A percentile compares a stretch with the other conserved stretches of the same genome.
phyloP scores from a whole-genome alignment of 805 yeast species.

The Suhomyces sp. region DNA sequence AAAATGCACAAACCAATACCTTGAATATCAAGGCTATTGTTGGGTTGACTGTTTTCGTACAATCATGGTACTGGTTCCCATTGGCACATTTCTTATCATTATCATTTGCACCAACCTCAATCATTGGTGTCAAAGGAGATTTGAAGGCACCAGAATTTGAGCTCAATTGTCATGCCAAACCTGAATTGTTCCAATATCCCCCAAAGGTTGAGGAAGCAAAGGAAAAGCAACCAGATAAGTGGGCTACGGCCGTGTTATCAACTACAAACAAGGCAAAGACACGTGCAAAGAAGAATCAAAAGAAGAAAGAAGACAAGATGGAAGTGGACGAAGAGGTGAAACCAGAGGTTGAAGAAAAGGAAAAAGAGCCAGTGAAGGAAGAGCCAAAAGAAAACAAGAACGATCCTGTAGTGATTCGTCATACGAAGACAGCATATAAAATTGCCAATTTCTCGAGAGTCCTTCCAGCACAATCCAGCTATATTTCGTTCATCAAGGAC shows the following conservation, averaged over 20 bases:
- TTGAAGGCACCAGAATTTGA: conserved; percentile 83
- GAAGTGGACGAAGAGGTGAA: conserved; percentile 36
- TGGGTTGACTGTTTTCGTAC: conserved; percentile 85
- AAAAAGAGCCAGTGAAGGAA: conserved; percentile 17
- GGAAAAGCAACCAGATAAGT: conserved; percentile 81
- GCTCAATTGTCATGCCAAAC: conserved; percentile 76
- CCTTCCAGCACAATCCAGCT: conserved; percentile 82
- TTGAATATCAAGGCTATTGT: conserved; percentile 88
- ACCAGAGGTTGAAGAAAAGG: conserved; percentile 14
- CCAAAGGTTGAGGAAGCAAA: conserved; percentile 79
- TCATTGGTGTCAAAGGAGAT: conserved; percentile 78
- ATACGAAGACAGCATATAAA: conserved; percentile 64
- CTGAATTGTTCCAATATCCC: conserved; percentile 83
- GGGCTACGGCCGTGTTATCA: conserved; percentile 89
- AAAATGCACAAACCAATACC: conserved; percentile 85
- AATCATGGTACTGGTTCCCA: conserved; percentile 99
- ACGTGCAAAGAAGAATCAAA: conserved; percentile 69
- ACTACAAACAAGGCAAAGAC: conserved; percentile 94
- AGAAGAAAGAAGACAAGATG: conserved; percentile 46
- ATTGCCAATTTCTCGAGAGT: conserved; percentile 83
- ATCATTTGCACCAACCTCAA: conserved; percentile 89
- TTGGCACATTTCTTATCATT: conserved; percentile 87
- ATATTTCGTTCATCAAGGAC: conserved; percentile 72
- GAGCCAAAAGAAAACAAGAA: conserved; percentile 28
- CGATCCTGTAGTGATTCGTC: conserved; percentile 46